Evolutionary conservation across 768 basidiomycete genomes (phyloP).

Genomic region (Mycena vulgaris): DNA sequence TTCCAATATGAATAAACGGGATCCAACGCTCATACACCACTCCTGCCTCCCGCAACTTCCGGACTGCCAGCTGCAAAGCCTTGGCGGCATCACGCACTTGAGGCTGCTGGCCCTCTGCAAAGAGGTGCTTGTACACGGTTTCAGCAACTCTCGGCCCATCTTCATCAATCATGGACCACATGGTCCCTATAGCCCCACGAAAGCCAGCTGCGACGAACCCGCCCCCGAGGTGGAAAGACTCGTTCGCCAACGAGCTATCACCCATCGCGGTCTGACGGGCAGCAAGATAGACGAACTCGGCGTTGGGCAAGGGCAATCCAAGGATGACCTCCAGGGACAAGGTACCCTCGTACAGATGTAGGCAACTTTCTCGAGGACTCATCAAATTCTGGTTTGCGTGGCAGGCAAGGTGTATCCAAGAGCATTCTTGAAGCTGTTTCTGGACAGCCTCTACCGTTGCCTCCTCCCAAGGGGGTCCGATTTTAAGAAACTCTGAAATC

Average conservation of each 20-base stretch:
- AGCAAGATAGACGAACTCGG: background rate
- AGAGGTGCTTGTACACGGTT: background rate
- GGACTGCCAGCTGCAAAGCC: background rate
- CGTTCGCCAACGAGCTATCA: background rate
- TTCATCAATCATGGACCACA: constrained; percentile 2
- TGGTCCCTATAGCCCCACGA: background rate
- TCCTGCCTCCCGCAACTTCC: background rate
- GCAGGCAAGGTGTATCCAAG: background rate
- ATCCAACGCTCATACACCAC: background rate
- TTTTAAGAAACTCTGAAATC: too few species aligned
- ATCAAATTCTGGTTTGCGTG: background rate
- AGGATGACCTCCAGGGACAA: background rate
- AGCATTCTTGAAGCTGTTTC: background rate
- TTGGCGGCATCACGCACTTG: background rate
- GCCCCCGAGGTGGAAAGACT: too few species aligned
- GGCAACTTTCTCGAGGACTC: background rate
- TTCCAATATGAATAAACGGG: too few species aligned
- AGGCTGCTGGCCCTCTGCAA: background rate
- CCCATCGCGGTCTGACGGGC: background rate
- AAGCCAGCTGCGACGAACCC: background rate
- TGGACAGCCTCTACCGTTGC: background rate
- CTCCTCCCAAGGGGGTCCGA: background rate
- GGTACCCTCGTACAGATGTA: background rate
- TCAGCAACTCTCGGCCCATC: background rate
- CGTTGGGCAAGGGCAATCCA: background rate